Evolutionary conservation across 139 green algal species (phyloP), one percentile per base, ranked within the genome.

Genomic region (Chlorella sp.): DNA sequence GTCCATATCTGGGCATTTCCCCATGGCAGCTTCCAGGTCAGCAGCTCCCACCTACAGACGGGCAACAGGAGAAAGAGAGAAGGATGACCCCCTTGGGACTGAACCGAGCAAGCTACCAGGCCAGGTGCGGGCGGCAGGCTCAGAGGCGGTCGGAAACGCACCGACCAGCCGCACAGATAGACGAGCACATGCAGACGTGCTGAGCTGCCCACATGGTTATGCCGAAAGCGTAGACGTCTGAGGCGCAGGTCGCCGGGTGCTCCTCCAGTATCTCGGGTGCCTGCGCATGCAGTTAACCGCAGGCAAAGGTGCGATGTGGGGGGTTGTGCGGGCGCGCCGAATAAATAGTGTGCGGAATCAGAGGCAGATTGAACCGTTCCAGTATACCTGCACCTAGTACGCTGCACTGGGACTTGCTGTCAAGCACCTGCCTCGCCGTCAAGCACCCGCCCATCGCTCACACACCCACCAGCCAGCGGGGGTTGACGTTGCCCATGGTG

Each of bases 391-490:
- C n/a, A n/a, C n/a, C n/a, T n/a, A n/a, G n/a, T n/a, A n/a, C n/a
- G n/a, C n/a, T n/a, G n/a, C n/a, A n/a, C n/a, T n/a, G n/a, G n/a
- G n/a, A n/a, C n/a, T n/a, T n/a, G n/a, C n/a, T n/a, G n/a, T n/a
- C n/a, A n/a, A n/a, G n/a, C n/a, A n/a, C n/a, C n/a, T n/a, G n/a
- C n/a, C n/a, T n/a, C n/a, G n/a, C n/a, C n/a, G n/a, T n/a, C n/a
- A n/a, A n/a, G n/a, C n/a, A n/a, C n/a, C n/a, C n/a, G n/a, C n/a
- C n/a, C n/a, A n/a, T n/a, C n/a, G n/a, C n/a, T n/a, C n/a, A n/a
- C n/a, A n/a, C n/a, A 13, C 74, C 30, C 74, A 81, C 74, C 76
- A 82, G 76, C 76, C 56, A 82, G 56, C 76, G 76, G 1, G 76
- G 76, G 76, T 82, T 81, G 48, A 81, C 67, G 74, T 81, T 68